These are phyloP conservation scores for Phialophora verrucosa DNA, from an alignment of 2,329 filamentous ascomycete genomes.

Conservation along the genomic window DNA sequence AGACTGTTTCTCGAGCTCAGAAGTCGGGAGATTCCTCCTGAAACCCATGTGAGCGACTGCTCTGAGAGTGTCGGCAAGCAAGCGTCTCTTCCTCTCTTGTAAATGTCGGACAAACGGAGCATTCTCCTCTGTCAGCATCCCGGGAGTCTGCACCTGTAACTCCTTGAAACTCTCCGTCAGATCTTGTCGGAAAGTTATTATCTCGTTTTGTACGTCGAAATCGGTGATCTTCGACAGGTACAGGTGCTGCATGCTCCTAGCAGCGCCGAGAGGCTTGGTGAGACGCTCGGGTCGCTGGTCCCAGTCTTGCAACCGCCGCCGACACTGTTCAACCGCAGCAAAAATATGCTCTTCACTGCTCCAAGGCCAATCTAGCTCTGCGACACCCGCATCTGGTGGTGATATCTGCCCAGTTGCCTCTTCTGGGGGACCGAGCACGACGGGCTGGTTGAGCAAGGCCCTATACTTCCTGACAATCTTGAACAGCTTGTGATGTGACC, in stretches of 20 bases:
- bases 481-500: conserved; percentile 90
- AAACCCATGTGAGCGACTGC: conserved; percentile 87
- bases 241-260: conserved; percentile 74
- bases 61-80: conserved; percentile 87
- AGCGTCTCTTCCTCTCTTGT: conserved; percentile 85
- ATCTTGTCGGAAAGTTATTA: conserved; percentile 72
- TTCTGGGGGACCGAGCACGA: conserved; percentile 67
- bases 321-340: conserved; percentile 41
- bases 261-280: conserved; percentile 71
- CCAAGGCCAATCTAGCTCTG: conserved; percentile 25
- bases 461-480: conserved; percentile 91
- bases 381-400: conserved; percentile 42
- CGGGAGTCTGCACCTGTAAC: conserved; percentile 82
- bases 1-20: conserved; percentile 73
- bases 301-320: conserved; percentile 45
- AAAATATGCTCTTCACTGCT: conserved; percentile 41
- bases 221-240: conserved; percentile 59
- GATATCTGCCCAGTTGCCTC: conserved; percentile 58
- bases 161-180: conserved; percentile 72
- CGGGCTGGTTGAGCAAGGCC: conserved; percentile 74
- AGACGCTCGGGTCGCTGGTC: conserved; percentile 66
- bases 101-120: conserved; percentile 83
- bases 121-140: conserved; percentile 82
- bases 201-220: conserved; percentile 62
- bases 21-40: conserved; percentile 77